These are phyloP conservation scores for Sarocladiaceae sp. DNA, from an alignment of 2,329 filamentous ascomycete genomes.

Conservation along the genomic window DNA sequence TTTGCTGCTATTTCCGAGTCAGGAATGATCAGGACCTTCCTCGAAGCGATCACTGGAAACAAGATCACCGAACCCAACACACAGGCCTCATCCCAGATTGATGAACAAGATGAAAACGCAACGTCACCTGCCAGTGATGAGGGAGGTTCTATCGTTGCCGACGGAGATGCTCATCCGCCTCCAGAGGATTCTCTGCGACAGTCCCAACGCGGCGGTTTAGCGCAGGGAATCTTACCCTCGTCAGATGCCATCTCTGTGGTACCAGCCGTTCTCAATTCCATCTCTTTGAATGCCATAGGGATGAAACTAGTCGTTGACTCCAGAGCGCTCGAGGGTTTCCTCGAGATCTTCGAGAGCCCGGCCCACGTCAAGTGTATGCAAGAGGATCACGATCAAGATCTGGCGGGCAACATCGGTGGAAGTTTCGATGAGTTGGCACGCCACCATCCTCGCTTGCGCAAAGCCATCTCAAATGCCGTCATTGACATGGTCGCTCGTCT, in stretches of 20 bases:
- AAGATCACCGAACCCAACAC: constrained; percentile 12
- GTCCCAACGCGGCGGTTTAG: constrained; percentile 42
- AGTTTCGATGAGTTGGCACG: constrained; percentile 92
- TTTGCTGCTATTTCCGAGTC: constrained; percentile 95
- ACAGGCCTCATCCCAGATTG: constrained; percentile 23
- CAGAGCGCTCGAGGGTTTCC: constrained; percentile 76
- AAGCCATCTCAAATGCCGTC: constrained; percentile 77
- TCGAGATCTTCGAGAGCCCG: constrained; percentile 95
- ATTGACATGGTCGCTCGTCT: constrained; percentile 86
- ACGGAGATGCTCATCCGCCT: constrained; percentile 49
- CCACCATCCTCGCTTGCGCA: constrained; percentile 82
- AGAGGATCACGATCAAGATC: constrained; percentile 52
- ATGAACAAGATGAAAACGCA: constrained; percentile 24
- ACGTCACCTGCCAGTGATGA: constrained; percentile 30
- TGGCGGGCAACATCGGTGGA: constrained; percentile 71
- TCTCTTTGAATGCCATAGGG: constrained; percentile 84
- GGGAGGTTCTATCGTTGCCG: constrained; percentile 18
- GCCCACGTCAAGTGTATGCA: constrained; percentile 83
- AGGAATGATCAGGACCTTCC: constrained; percentile 78
- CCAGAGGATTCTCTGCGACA: constrained; percentile 43
- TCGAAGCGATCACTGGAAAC: constrained; percentile 71
- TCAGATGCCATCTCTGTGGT: constrained; percentile 84
- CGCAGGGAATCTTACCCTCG: constrained; percentile 77
- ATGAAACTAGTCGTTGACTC: constrained; percentile 85
- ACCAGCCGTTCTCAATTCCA: constrained; percentile 84